These are phyloP conservation scores for Tarenaya hassleriana DNA, from an alignment of 345 rosid species.

Conservation along the genomic window DNA sequence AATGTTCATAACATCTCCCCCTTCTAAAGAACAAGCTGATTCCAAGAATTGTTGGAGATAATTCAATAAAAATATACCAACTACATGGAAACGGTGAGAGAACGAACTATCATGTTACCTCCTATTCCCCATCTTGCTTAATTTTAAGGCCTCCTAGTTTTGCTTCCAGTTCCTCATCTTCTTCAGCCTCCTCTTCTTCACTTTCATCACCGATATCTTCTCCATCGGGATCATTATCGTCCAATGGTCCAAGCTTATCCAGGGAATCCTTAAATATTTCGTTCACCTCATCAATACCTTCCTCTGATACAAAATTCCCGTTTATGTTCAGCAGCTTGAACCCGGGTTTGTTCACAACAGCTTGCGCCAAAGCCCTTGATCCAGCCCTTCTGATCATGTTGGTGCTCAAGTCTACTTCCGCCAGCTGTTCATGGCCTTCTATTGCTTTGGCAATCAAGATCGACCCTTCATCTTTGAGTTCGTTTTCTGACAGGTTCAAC, in stretches of 20 bases:
- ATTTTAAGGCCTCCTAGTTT: conserved; percentile 65
- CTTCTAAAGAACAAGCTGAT: conserved; percentile 9
- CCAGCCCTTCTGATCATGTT: conserved; percentile 62
- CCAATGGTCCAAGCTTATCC: conserved; percentile 55
- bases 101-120: conserved; percentile 5
- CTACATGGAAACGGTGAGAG: conserved; percentile 21
- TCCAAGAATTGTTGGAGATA: neutral
- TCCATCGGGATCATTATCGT: conserved; percentile 81
- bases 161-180: conserved; percentile 62
- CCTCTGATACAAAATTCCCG: conserved; percentile 73
- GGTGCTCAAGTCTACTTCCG: conserved; percentile 68
- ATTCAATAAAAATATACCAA: conserved; percentile 15
- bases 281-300: conserved; percentile 75
- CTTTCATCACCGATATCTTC: conserved; percentile 64
- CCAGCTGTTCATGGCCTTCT: conserved; percentile 54
- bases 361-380: conserved; percentile 58
- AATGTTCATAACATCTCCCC: neutral
- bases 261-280: conserved; percentile 51
- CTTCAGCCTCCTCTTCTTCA: conserved; percentile 41
- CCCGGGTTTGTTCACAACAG: conserved; percentile 45
- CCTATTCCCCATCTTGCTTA: conserved; percentile 36
- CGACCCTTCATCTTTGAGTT: conserved; percentile 86
- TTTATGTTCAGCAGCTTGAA: conserved; percentile 60
- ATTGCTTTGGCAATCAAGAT: conserved; percentile 61
- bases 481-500: conserved; percentile 79